These are phyloP conservation scores for Hebeloma cylindrosporum DNA, from an alignment of 768 basidiomycete genomes.

Conservation along the genomic window DNA sequence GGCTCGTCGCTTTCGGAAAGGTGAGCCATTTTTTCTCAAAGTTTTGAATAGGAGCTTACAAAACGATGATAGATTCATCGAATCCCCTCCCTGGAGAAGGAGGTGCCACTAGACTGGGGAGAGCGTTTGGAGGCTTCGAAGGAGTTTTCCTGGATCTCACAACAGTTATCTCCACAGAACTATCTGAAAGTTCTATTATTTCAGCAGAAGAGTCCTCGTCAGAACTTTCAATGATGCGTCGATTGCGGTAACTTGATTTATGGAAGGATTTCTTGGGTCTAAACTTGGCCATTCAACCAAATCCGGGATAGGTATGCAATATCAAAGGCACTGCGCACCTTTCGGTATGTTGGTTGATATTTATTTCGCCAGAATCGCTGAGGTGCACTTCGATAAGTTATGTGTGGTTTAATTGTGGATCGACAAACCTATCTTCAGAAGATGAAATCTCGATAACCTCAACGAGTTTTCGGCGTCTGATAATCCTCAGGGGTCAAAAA, in stretches of 20 bases:
- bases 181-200: constrained; percentile 32
- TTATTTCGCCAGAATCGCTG: no score
- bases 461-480: constrained; percentile 7
- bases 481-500: background rate
- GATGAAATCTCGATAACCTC: constrained; percentile 59
- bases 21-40: background rate
- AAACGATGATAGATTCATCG: constrained; percentile 32
- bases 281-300: no score
- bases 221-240: constrained; percentile 37
- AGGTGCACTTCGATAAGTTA: background rate
- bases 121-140: background rate
- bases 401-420: background rate
- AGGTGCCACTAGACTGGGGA: background rate
- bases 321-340: constrained; percentile 4
- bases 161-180: constrained; percentile 14
- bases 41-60: constrained; percentile 23
- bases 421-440: constrained; percentile 24
- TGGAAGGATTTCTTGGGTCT: no score
- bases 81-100: constrained; percentile 14
- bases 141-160: background rate
- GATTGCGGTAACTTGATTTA: no score
- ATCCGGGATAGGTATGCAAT: no score
- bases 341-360: background rate
- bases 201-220: constrained; percentile 26
- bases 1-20: constrained; percentile 46